Conservation (phyloP, 306 rosid species). For the Corylus heterophylla region DNA sequence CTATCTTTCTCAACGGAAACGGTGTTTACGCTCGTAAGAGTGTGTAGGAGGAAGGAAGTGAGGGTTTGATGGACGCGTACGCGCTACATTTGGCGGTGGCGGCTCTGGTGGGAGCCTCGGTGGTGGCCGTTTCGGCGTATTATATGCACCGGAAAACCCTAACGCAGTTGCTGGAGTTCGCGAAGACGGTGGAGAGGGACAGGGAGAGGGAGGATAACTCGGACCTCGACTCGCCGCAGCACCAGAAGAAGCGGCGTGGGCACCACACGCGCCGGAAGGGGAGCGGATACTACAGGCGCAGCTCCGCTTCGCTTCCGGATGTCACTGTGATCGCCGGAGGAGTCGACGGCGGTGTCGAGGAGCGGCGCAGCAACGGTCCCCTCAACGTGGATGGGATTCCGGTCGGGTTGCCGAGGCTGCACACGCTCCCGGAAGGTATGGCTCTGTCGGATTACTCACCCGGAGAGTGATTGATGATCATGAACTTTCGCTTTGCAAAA, state of each 20-base stretch:
- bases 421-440: conserved; percentile 87
- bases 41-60: conserved; percentile 7
- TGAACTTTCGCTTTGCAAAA: not conserved
- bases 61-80: conserved; percentile 63
- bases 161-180: conserved; percentile 79
- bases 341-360: conserved; percentile 56
- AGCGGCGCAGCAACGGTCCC: conserved; percentile 54
- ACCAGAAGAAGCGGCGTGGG: conserved; percentile 51
- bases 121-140: conserved; percentile 87
- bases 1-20: conserved; percentile 1
- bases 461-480: conserved; percentile 25
- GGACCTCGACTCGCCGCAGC: conserved; percentile 54
- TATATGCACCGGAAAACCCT: conserved; percentile 94
- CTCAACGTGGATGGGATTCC: conserved; percentile 72
- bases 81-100: conserved; percentile 91
- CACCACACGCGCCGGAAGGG: conserved; percentile 42
- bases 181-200: conserved; percentile 71
- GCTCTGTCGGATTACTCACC: conserved; percentile 23
- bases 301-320: conserved; percentile 76
- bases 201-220: conserved; percentile 37
- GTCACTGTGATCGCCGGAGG: conserved; percentile 60
- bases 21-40: conserved; percentile 1
- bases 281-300: conserved; percentile 42
- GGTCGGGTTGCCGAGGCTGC: conserved; percentile 77
- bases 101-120: conserved; percentile 90